Percentiles rank a stretch among this genome's conserved stretches.
Conservation (phyloP, 1,139 yeast species). For the Dujonia santamariae region DNA sequence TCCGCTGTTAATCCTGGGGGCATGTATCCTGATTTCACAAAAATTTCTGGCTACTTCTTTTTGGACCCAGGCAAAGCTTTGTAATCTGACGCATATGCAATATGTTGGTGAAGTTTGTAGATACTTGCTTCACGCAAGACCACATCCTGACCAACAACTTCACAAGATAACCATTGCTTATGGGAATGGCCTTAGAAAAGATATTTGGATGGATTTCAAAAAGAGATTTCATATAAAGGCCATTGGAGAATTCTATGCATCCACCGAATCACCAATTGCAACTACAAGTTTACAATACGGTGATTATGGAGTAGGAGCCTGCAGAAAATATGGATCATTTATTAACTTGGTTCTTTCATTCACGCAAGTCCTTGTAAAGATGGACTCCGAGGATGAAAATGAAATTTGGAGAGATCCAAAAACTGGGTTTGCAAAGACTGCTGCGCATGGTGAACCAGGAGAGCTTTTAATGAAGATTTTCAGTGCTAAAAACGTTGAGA, state of each 20-base stretch:
- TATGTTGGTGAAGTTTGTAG: slow-evolving; percentile 97
- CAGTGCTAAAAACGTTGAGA: slow-evolving; percentile 59
- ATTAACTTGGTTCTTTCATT: slow-evolving; percentile 52
- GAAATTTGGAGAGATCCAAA: slow-evolving; percentile 66
- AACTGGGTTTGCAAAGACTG: slow-evolving; percentile 54
- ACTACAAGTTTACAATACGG: slow-evolving; percentile 81
- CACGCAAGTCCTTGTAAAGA: slow-evolving; percentile 62
- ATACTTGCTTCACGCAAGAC: slow-evolving; percentile 68
- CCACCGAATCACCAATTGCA: slow-evolving; percentile 91
- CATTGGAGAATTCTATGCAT: slow-evolving; percentile 90
- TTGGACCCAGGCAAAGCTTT: slow-evolving; percentile 84
- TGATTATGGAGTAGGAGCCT: slow-evolving; percentile 83
- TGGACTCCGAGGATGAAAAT: slow-evolving; percentile 81
- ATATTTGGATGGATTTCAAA: slow-evolving; percentile 84
- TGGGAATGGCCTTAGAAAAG: slow-evolving; percentile 93
- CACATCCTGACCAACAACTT: slow-evolving; percentile 60
- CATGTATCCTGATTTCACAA: slow-evolving; percentile 74
- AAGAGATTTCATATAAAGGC: slow-evolving; percentile 68
- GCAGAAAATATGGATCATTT: slow-evolving; percentile 76
- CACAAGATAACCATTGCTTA: slow-evolving; percentile 73
- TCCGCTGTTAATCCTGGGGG: slow-evolving; percentile 64
- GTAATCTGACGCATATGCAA: slow-evolving; percentile 77
- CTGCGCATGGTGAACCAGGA: slow-evolving; percentile 65
- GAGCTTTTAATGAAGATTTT: slow-evolving; percentile 78
- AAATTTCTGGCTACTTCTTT: slow-evolving; percentile 83